Conservation (phyloP, 2,329 filamentous ascomycete species). For the Paracamarosporium sp. region DNA sequence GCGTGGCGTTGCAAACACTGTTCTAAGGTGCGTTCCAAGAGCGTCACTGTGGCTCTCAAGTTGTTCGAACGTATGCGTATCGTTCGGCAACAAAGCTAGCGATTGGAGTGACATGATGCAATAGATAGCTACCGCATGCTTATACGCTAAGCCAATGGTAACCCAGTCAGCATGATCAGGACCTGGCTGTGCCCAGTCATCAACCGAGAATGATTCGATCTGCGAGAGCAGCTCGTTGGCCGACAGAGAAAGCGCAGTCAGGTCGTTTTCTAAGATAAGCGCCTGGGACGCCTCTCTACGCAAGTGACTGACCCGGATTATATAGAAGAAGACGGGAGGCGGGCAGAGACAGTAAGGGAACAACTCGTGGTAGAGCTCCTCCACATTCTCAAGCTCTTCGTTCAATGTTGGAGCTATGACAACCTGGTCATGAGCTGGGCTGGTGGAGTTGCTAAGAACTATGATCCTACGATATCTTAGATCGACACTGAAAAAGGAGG, state of each 20-base stretch:
- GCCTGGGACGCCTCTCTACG: constrained; percentile 21
- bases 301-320: constrained; percentile 32
- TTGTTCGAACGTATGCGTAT: constrained; percentile 21
- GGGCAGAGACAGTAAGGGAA: constrained; percentile 39
- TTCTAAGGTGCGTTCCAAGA: constrained; percentile 16
- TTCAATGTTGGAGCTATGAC: constrained; percentile 18
- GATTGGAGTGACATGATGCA: constrained; percentile 35
- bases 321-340: constrained; percentile 27
- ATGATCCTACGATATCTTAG: constrained; percentile 23
- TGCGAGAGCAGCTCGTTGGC: constrained; percentile 28
- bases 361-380: constrained; percentile 29
- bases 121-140: constrained; percentile 33
- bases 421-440: constrained; percentile 33
- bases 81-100: constrained; percentile 24
- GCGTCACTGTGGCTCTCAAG: constrained; percentile 20
- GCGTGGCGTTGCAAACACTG: constrained; percentile 10
- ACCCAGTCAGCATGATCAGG: constrained; percentile 27
- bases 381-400: constrained; percentile 22
- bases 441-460: constrained; percentile 32
- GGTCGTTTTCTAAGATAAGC: constrained; percentile 9
- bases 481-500: neutral
- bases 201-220: constrained; percentile 28
- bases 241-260: constrained; percentile 13
- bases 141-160: constrained; percentile 30
- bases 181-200: constrained; percentile 37